A percentile compares a stretch with the other conserved stretches of the same genome.
These are phyloP conservation scores for Blastomyces gilchristii DNA, from an alignment of 2,329 filamentous ascomycete genomes.

Conservation along the genomic window DNA sequence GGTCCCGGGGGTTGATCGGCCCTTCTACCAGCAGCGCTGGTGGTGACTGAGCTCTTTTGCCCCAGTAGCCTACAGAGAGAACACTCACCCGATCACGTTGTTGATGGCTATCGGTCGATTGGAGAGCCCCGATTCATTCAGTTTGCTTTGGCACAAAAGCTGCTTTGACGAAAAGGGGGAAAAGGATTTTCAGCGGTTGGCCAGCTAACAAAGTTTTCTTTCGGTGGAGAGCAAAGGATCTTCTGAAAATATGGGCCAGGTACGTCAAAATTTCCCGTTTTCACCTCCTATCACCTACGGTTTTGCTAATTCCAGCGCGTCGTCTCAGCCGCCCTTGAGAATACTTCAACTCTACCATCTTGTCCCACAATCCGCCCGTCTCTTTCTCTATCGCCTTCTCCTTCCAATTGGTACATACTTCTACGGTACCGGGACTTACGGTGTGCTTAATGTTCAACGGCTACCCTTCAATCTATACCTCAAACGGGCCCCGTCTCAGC, in stretches of 20 bases:
- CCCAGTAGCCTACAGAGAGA: no score
- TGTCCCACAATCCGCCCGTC: conserved; percentile 10
- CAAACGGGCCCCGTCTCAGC: conserved; percentile 5
- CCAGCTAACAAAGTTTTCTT: neutral
- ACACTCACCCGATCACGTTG: no score
- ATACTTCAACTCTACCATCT: conserved; percentile 10
- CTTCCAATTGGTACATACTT: conserved; percentile 9
- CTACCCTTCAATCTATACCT: conserved; percentile 11
- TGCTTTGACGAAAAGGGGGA: neutral
- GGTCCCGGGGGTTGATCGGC: no score
- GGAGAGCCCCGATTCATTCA: neutral
- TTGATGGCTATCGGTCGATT: neutral
- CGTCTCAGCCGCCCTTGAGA: neutral
- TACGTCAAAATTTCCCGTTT: conserved; percentile 1
- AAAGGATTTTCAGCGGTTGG: neutral
- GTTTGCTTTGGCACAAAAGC: neutral
- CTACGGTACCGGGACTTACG: conserved; percentile 9
- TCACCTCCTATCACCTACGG: neutral
- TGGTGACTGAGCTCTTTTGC: no score
- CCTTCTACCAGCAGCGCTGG: no score
- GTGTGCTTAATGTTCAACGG: conserved; percentile 9
- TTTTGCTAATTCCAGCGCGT: conserved; percentile 6
- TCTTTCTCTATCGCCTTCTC: conserved; percentile 9
- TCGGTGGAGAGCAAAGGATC: neutral
- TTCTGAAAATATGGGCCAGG: neutral